Evolutionary conservation across 2,329 filamentous ascomycete species (phyloP).

Genomic region (Fusarium foetens): DNA sequence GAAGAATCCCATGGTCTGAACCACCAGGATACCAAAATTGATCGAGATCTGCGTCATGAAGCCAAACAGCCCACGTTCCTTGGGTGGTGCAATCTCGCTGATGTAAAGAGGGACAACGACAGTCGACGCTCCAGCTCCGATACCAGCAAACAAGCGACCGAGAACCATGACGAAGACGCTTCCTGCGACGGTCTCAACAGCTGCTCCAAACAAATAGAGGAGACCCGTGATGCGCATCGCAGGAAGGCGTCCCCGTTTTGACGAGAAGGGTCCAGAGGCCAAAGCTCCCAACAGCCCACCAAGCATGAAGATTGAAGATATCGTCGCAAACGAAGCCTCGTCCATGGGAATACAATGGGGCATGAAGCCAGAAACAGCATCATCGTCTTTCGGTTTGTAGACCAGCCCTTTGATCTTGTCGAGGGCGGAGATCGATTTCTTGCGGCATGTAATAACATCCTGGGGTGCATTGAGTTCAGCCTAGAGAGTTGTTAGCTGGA

Average conservation of each 20-base stretch:
- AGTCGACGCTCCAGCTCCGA: constrained; percentile 88
- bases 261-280: constrained; percentile 80
- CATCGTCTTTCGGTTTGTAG: constrained; percentile 32
- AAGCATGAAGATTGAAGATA: constrained; percentile 91
- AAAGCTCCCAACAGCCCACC: constrained; percentile 89
- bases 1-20: constrained; percentile 89
- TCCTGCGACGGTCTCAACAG: constrained; percentile 77
- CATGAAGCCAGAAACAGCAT: constrained; percentile 51
- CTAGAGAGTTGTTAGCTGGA: constrained; percentile 49
- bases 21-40: constrained; percentile 87
- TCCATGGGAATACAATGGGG: constrained; percentile 91
- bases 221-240: constrained; percentile 81
- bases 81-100: constrained; percentile 84
- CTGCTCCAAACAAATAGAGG: constrained; percentile 80
- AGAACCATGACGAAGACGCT: constrained; percentile 74
- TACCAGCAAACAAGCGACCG: constrained; percentile 81
- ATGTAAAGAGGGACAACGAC: constrained; percentile 96
- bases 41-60: constrained; percentile 92
- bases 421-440: constrained; percentile 55
- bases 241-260: constrained; percentile 76
- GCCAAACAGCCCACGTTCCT: constrained; percentile 80
- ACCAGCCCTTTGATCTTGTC: constrained; percentile 45
- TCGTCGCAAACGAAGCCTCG: constrained; percentile 80
- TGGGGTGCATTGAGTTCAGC: constrained; percentile 95
- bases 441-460: constrained; percentile 89